Evolutionary conservation across 2,329 filamentous ascomycete species (phyloP).

Genomic region (Xylaria sp.): DNA sequence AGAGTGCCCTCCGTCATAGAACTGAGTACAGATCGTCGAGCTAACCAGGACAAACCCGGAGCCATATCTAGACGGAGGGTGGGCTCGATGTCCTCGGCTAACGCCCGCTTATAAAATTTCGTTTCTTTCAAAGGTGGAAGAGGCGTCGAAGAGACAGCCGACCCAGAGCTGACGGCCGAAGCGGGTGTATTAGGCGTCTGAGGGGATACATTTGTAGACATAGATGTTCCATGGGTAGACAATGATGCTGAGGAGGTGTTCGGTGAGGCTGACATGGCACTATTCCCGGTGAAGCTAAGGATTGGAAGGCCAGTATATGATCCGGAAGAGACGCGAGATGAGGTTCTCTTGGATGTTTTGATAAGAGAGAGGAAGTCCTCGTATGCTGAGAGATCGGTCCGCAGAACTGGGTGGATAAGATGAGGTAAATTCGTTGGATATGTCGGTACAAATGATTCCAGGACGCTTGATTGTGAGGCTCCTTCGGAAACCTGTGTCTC

Average conservation of each 20-base stretch:
- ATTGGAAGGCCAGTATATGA: constrained; percentile 72
- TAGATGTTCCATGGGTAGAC: constrained; percentile 57
- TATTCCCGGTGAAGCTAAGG: constrained; percentile 58
- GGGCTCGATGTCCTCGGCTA: constrained; percentile 93
- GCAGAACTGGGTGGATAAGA: constrained; percentile 82
- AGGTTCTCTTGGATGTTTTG: constrained; percentile 69
- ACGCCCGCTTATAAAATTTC: constrained; percentile 90
- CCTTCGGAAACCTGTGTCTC: constrained; percentile 53
- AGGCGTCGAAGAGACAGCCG: constrained; percentile 51
- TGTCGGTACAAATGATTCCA: constrained; percentile 61
- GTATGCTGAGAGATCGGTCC: constrained; percentile 82
- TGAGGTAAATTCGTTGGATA: constrained; percentile 80
- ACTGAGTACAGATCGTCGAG: constrained; percentile 82
- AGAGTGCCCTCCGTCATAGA: constrained; percentile 86
- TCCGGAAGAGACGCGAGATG: constrained; percentile 74
- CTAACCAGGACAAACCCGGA: constrained; percentile 92
- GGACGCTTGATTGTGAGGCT: constrained; percentile 51
- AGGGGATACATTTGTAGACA: constrained; percentile 63
- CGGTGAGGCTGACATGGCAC: constrained; percentile 60
- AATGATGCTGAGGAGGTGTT: constrained; percentile 71
- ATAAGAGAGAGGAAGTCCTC: constrained; percentile 86
- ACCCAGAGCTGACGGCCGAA: constrained; percentile 60
- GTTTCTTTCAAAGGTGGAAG: constrained; percentile 82
- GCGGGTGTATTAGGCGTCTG: constrained; percentile 68
- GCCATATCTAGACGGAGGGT: constrained; percentile 89